Evolutionary conservation across 2,329 filamentous ascomycete genomes (phyloP), one percentile per base, ranked within the genome.

Genomic region (Penicillium sp.): DNA sequence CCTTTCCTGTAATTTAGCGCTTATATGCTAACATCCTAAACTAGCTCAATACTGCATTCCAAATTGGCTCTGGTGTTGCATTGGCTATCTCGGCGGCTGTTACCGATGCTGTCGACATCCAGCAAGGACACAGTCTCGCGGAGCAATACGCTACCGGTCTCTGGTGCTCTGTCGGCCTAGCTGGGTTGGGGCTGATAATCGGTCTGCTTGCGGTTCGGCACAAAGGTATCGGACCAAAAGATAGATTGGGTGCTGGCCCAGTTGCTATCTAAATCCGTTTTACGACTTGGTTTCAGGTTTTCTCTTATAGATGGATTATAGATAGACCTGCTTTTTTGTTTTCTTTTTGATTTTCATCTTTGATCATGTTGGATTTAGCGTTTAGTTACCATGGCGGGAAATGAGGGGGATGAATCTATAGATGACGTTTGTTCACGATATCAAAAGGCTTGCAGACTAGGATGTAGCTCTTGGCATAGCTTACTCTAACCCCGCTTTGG

Each of bases 141-240:
- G 62, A 72, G 29, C 74, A 78, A 55, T 78, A 78, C 46, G 63
- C 66, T 10, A 78, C 72, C 0, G 76, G 76, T 0, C 61, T 77
- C 9, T 77, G 75, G 75, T 78, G 75, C 40, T 77, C 75, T 39
- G 71, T 72, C 9, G 76, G 72, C 2, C 62, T 78, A 10, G 76
- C 75, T 2, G 73, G 70, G 0, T 51, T 78, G 5, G 75, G 75
- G 0, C 58, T 78, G 8, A 38, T 34, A 5, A 55, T 66, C 38
- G 62, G 64, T 3, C 10, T 65, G 8, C 5, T 67, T n/a, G 57
- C 59, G 0, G 65, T 68, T 15, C 51, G 58, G 23, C 57, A 62
- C 48, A 66, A 58, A 48, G 63, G 64, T 9, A 66, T 62, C 15
- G 62, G 58, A 3, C 63, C 64, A 6, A 57, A 65, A 33, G 61